These are phyloP conservation scores for Fusarium sp. DNA, from an alignment of 2,329 filamentous ascomycete genomes.

Conservation along the genomic window DNA sequence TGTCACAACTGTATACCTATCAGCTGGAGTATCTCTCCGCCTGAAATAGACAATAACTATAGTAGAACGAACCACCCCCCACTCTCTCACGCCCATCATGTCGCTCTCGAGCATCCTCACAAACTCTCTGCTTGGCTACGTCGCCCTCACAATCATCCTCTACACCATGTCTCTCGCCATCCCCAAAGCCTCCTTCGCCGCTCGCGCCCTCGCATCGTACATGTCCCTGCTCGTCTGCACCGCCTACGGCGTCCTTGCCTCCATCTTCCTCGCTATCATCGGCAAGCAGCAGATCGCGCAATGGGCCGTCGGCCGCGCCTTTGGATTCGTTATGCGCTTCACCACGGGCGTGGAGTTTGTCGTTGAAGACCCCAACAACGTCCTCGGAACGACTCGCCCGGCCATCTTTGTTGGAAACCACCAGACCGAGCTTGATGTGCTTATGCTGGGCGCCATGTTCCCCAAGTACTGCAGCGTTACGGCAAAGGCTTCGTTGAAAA, in stretches of 20 bases:
- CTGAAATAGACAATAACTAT: conserved; percentile 5
- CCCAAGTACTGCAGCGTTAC: conserved; percentile 92
- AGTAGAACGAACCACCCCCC: too few species aligned
- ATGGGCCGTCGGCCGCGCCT: conserved; percentile 82
- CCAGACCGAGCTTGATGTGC: conserved; percentile 93
- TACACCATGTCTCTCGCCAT: conserved; percentile 69
- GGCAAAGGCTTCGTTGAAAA: conserved; percentile 85
- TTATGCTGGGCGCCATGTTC: conserved; percentile 89
- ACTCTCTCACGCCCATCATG: conserved; percentile 44
- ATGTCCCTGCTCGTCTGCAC: conserved; percentile 68
- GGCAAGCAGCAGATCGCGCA: conserved; percentile 82
- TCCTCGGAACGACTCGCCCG: conserved; percentile 73
- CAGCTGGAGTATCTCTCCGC: not conserved
- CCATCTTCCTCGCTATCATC: conserved; percentile 72
- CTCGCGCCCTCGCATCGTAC: conserved; percentile 73
- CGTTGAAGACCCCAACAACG: conserved; percentile 71
- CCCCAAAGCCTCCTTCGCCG: conserved; percentile 71
- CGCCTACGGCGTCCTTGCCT: conserved; percentile 78
- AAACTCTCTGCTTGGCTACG: conserved; percentile 63
- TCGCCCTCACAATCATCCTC: conserved; percentile 62
- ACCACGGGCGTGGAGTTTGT: conserved; percentile 82
- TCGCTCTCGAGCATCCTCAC: conserved; percentile 50
- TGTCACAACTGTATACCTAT: conserved; percentile 8
- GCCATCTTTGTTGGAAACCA: conserved; percentile 95
- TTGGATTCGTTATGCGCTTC: conserved; percentile 79